Percentiles rank a stretch among this genome's conserved stretches.
phyloP scores from a whole-genome alignment of 768 basidiomycete species.

The Mycena haematopus region DNA sequence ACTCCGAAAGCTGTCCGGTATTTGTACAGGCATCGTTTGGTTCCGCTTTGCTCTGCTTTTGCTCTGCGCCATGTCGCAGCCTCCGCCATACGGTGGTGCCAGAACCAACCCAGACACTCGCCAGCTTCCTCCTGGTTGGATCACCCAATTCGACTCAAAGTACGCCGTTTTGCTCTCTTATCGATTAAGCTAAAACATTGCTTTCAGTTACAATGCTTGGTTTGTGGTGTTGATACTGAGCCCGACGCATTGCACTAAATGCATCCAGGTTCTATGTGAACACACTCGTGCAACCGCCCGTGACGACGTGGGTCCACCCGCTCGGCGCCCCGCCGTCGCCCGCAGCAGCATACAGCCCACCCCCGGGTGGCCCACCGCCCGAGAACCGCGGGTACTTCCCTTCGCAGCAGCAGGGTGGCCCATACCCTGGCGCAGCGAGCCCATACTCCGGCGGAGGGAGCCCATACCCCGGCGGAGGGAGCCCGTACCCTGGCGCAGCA shows the following conservation, averaged over 20 bases:
- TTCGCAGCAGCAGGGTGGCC: conserved; percentile 21
- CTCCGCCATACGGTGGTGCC: conserved; percentile 46
- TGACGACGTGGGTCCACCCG: conserved; percentile 75
- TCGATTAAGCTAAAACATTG: conserved; percentile 30
- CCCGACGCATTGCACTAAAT: neutral
- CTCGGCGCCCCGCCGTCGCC: conserved; percentile 53
- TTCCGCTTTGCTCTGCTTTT: conserved; percentile 19
- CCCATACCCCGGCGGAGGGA: conserved; percentile 28
- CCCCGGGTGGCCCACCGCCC: conserved; percentile 54
- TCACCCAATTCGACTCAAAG: conserved; percentile 71
- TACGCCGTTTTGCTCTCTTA: conserved; percentile 43
- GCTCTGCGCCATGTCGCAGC: conserved; percentile 47
- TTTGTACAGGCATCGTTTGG: conserved; percentile 8
- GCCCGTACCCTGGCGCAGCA: conserved; percentile 31
- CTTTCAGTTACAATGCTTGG: conserved; percentile 69
- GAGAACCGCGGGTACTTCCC: conserved; percentile 36
- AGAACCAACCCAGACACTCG: conserved; percentile 61
- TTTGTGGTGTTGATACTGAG: conserved; percentile 37
- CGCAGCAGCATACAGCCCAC: conserved; percentile 47
- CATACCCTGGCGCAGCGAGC: conserved; percentile 16
- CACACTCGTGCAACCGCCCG: conserved; percentile 63
- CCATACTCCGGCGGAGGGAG: conserved; percentile 12
- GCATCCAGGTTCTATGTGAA: conserved; percentile 80
- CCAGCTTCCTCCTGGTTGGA: conserved; percentile 71
- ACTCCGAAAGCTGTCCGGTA: conserved; percentile 10